These are phyloP conservation scores for Wickerhamiella vanderwaltii DNA, from an alignment of 805 yeast species.

Conservation along the genomic window DNA sequence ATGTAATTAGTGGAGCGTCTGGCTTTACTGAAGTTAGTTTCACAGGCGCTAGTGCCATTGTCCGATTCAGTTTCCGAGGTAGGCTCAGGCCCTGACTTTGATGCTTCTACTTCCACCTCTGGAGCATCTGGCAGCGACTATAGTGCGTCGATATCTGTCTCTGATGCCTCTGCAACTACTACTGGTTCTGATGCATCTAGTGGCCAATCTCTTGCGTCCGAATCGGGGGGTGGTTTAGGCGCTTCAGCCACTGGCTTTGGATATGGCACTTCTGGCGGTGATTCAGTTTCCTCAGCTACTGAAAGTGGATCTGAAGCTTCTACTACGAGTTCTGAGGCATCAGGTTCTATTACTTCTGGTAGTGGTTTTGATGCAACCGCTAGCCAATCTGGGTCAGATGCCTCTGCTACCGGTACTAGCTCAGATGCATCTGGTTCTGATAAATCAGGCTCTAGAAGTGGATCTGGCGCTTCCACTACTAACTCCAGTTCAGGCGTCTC, in stretches of 20 bases:
- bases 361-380: background rate
- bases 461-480: background rate
- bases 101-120: background rate
- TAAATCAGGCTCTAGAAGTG: constrained; percentile 2
- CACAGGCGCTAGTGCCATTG: constrained; percentile 1
- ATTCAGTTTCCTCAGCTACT: constrained; percentile 3
- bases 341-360: background rate
- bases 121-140: background rate
- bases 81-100: background rate
- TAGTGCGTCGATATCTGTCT: background rate
- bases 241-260: constrained; percentile 2
- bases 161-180: constrained; percentile 7
- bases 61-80: background rate
- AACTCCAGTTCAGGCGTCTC: constrained; percentile 1
- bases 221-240: background rate
- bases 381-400: background rate
- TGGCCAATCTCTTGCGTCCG: constrained; percentile 2
- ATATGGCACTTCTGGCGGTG: constrained; percentile 6
- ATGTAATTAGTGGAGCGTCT: background rate
- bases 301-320: background rate
- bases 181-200: constrained; percentile 4
- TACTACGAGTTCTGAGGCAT: background rate
- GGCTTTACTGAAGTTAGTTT: constrained; percentile 1
- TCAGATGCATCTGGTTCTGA: background rate
- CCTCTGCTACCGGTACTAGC: background rate